Evolutionary conservation across 176 grass and related monocot genomes (phyloP).

Genomic region (Lolium multiflorum): DNA sequence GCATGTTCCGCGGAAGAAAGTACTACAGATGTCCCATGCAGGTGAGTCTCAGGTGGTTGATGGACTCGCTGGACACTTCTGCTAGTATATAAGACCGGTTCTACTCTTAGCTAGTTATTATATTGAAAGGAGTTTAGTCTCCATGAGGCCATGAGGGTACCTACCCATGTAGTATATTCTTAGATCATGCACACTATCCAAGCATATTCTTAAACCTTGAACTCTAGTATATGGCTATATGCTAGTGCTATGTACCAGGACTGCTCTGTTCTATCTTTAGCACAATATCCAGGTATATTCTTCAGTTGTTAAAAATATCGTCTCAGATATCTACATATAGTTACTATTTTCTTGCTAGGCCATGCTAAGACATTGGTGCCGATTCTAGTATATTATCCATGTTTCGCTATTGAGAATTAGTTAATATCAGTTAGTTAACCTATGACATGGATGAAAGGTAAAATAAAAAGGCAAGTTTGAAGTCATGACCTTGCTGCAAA

Average conservation of each 20-base stretch:
- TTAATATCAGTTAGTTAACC: neutral
- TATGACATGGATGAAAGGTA: neutral
- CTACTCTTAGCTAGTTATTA: neutral
- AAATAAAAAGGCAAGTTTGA: neutral
- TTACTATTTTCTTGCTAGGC: neutral
- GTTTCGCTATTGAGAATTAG: neutral
- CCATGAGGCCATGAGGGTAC: too few relatives aligned
- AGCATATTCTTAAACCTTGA: too few relatives aligned
- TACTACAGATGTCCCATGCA: constrained; percentile 73
- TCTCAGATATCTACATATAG: neutral
- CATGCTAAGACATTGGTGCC: neutral
- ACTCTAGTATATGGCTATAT: too few relatives aligned
- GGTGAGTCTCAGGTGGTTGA: constrained; percentile 16
- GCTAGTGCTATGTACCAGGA: too few relatives aligned
- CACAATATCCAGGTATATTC: too few relatives aligned
- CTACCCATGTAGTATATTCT: too few relatives aligned
- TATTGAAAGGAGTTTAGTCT: too few relatives aligned
- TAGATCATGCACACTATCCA: too few relatives aligned
- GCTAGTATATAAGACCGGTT: neutral
- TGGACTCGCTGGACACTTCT: neutral
- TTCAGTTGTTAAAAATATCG: too few relatives aligned
- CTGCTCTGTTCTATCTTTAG: too few relatives aligned
- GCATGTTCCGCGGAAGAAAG: constrained; percentile 53
- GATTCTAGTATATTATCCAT: neutral
- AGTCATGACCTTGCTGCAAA: neutral